Evolutionary conservation across 352 stramenopile species (phyloP).

Genomic region (Globisporangium alternatum): DNA sequence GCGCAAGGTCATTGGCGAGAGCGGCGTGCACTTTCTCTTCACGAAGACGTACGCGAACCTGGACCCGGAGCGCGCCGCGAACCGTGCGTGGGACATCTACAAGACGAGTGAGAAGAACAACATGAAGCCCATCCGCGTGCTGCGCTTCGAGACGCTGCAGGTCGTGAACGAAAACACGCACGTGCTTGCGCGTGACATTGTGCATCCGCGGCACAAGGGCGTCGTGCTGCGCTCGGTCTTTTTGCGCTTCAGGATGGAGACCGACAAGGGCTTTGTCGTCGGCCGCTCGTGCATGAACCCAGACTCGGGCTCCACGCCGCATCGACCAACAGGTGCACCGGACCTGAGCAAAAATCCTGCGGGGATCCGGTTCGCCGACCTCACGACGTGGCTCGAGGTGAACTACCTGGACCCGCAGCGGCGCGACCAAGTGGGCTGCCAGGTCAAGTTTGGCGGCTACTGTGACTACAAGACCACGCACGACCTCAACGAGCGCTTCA

Average conservation of each 20-base stretch:
- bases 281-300: slow-evolving; percentile 40
- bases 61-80: slow-evolving; percentile 22
- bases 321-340: background rate
- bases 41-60: slow-evolving; percentile 32
- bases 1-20: slow-evolving; percentile 26
- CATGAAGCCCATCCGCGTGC: slow-evolving; percentile 29
- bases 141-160: slow-evolving; percentile 43
- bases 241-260: slow-evolving; percentile 39
- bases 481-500: slow-evolving; percentile 34
- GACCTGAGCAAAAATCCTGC: background rate
- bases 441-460: slow-evolving; percentile 34
- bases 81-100: slow-evolving; percentile 33
- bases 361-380: slow-evolving; percentile 26
- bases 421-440: slow-evolving; percentile 23
- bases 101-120: slow-evolving; percentile 28
- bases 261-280: slow-evolving; percentile 28
- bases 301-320: background rate
- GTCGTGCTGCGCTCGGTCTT: slow-evolving; percentile 38
- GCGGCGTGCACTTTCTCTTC: slow-evolving; percentile 33
- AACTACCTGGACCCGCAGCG: slow-evolving; percentile 28
- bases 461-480: slow-evolving; percentile 37
- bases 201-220: slow-evolving; percentile 33
- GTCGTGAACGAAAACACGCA: slow-evolving; percentile 37
- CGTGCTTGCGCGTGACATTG: slow-evolving; percentile 36
- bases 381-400: slow-evolving; percentile 39